Base-by-base conservation (phyloP, 2,329 filamentous ascomycete genomes). In the Pezicula rhizophila region DNA sequence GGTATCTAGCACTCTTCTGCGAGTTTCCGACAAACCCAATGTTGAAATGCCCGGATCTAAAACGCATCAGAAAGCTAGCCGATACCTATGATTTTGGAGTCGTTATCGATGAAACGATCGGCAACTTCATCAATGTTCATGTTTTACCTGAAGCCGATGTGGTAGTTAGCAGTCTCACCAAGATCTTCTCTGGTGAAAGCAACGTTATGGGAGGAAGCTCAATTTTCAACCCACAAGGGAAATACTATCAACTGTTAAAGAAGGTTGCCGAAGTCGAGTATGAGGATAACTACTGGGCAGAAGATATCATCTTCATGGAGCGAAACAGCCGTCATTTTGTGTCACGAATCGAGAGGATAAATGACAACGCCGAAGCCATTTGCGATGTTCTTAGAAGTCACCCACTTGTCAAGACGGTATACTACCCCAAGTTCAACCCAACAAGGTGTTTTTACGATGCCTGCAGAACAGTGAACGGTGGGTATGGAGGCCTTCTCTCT, bases 1-100 rank as follows among this genome's bases (percentile, higher is more conserved):
- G 77, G 42, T 92, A 85, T 63, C 76, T 96, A 5, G 87, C 80
- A 1, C 75, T 99, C 3, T 97, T 96, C 68, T 95, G 89, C 67
- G 93, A 99, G 65, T 96, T 97, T 55, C 93, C 93, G 0, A 85
- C 89, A 31, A 99, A 99, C 63, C 93, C 93, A 4, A 77, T 97
- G 12, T 75, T 99, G 35, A 85, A 82, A 46, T 89, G 89, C 20
- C 92, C 92, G 0, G 84, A 99, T 66, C 78, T 99, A 17, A 71
- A 73, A 52, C 84, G 91, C n/a, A 92, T 99, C 51, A 84, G 87
- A 34, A 66, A 68, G 14, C 71, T 99, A 23, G 91, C 92, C 1
- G 83, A 95, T 63, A 75, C 80, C 54, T 95, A 90, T 67, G 85
- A 87, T 62, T 97, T 99, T 65, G 86, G 84, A 18, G 83, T 97